phyloP scores from a whole-genome alignment of 768 basidiomycete species.

The Gyrodon lividus region DNA sequence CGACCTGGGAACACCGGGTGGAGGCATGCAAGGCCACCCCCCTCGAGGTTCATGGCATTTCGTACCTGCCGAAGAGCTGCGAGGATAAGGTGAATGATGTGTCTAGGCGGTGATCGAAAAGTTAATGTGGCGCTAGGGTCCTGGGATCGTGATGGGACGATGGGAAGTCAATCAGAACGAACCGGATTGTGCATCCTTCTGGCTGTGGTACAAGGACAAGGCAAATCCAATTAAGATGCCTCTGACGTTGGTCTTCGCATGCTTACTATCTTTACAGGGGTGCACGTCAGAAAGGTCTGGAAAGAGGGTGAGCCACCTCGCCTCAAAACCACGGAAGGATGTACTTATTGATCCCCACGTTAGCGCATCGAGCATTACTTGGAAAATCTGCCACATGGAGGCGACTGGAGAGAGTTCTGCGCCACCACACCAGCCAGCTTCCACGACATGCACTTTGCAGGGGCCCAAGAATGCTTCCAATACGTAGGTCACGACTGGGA shows the following conservation, averaged over 20 bases:
- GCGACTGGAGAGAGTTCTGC: slow-evolving; percentile 35
- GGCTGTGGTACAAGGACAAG: slow-evolving; percentile 26
- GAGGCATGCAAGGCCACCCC: slow-evolving; percentile 23
- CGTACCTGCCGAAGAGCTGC: slow-evolving; percentile 18
- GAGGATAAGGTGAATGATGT: slow-evolving; percentile 19
- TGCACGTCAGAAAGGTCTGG: slow-evolving; percentile 24
- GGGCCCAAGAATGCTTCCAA: slow-evolving; percentile 18
- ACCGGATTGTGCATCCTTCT: slow-evolving; percentile 27
- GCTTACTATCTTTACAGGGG: slow-evolving; percentile 14
- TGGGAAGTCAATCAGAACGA: slow-evolving; percentile 27
- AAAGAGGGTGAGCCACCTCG: slow-evolving; percentile 13
- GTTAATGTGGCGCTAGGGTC: slow-evolving; percentile 9
- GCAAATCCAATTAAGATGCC: slow-evolving; percentile 3
- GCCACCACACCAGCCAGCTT: slow-evolving; percentile 34
- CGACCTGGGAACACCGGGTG: slow-evolving; percentile 13
- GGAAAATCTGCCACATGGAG: slow-evolving; percentile 20
- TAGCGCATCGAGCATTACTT: slow-evolving; percentile 29
- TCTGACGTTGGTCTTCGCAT: background rate
- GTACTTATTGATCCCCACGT: background rate
- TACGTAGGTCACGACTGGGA: slow-evolving; percentile 4
- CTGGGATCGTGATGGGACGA: slow-evolving; percentile 22
- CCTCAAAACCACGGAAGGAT: background rate
- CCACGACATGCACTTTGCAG: slow-evolving; percentile 18
- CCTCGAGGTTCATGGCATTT: slow-evolving; percentile 21
- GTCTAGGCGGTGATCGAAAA: too few species aligned